These are phyloP conservation scores for Claviceps quebecensis DNA, from an alignment of 2,329 filamentous ascomycete genomes.

Conservation along the genomic window DNA sequence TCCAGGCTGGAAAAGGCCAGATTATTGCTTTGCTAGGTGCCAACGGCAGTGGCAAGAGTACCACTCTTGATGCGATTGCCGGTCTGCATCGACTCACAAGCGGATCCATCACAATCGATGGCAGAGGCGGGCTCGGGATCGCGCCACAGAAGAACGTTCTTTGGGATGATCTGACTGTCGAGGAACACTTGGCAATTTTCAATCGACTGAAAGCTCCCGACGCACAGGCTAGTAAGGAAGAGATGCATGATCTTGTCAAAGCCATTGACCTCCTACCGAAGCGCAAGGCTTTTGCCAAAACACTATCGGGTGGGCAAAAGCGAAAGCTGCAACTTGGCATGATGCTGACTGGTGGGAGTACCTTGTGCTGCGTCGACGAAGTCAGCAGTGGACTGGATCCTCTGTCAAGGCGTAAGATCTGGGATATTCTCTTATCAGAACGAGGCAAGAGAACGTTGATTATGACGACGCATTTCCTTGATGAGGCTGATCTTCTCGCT, in stretches of 20 bases:
- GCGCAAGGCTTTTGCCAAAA: conserved; percentile 55
- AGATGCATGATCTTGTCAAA: conserved; percentile 49
- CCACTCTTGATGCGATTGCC: conserved; percentile 76
- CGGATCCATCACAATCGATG: conserved; percentile 65
- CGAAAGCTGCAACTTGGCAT: conserved; percentile 84
- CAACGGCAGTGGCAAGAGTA: conserved; percentile 84
- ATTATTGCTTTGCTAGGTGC: conserved; percentile 79
- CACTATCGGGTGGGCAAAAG: conserved; percentile 82
- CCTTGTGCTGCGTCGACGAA: conserved; percentile 83
- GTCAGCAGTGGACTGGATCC: conserved; percentile 83
- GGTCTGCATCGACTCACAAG: conserved; percentile 65
- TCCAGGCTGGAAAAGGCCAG: conserved; percentile 61
- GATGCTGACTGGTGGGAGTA: conserved; percentile 86
- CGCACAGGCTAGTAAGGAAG: conserved; percentile 38
- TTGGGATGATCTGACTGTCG: conserved; percentile 78
- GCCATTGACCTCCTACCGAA: conserved; percentile 67
- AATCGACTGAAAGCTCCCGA: conserved; percentile 61
- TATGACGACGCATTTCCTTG: conserved; percentile 83
- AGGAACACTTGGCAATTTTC: conserved; percentile 74
- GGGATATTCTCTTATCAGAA: conserved; percentile 83
- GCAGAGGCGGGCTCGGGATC: conserved; percentile 66
- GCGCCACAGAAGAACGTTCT: conserved; percentile 91
- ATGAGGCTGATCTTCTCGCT: conserved; percentile 79
- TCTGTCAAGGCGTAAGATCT: conserved; percentile 74
- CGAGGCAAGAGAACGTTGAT: conserved; percentile 71